phyloP scores from a whole-genome alignment of 805 yeast genomes.

The Maudiozyma pseudohumilis region DNA sequence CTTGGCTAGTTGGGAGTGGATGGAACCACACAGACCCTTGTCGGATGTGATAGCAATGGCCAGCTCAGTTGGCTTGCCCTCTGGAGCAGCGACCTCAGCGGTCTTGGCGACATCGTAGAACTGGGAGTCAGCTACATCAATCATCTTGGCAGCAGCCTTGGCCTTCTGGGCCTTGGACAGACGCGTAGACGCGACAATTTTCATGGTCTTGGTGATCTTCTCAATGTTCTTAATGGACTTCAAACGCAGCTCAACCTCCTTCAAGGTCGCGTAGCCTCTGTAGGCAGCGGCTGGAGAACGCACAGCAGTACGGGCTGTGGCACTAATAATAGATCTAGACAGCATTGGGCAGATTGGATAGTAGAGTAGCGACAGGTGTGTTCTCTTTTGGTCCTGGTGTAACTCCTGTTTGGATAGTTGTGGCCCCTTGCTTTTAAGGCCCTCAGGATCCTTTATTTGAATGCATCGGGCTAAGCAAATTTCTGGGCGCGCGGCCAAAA shows the following conservation, averaged over 20 bases:
- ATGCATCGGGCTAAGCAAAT: no score
- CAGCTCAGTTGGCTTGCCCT: conserved; percentile 48
- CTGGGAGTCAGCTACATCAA: conserved; percentile 68
- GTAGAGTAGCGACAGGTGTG: no score
- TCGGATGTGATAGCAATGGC: conserved; percentile 87
- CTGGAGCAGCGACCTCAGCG: conserved; percentile 38
- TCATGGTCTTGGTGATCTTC: conserved; percentile 99
- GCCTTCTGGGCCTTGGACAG: conserved; percentile 92
- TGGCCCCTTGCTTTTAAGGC: no score
- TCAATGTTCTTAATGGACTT: conserved; percentile 98
- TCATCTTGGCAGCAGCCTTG: conserved; percentile 77
- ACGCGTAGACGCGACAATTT: conserved; percentile 97
- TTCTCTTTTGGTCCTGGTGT: no score
- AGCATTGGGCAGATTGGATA: no score
- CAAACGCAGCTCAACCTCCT: conserved; percentile 96
- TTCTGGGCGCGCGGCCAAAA: no score
- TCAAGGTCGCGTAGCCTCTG: conserved; percentile 94
- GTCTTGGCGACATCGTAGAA: conserved; percentile 80
- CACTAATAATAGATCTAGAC: background rate
- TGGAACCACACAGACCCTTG: conserved; percentile 98
- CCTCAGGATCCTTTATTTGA: no score
- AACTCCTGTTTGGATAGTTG: no score
- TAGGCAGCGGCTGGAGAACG: background rate
- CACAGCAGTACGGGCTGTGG: background rate
- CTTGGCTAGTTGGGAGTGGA: conserved; percentile 91